Evolutionary conservation across 1,139 yeast species (phyloP).

Genomic region (Candida tetrigidarum): DNA sequence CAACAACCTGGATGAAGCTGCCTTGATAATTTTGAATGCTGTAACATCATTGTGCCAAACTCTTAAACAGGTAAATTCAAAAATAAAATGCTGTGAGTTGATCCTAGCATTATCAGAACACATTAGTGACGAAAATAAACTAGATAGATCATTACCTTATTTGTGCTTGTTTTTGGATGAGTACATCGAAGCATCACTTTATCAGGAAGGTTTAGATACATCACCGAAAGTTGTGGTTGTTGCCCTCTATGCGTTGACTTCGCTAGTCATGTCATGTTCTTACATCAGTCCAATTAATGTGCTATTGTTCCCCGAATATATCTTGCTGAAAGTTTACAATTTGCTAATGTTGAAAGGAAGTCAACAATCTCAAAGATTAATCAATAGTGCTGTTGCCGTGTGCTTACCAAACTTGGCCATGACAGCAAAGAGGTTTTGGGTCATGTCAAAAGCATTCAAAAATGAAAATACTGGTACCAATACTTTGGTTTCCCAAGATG

Average conservation of each 20-base stretch:
- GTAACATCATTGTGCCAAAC: constrained; percentile 70
- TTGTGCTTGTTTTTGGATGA: constrained; percentile 54
- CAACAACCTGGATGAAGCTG: constrained; percentile 46
- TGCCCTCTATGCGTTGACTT: constrained; percentile 61
- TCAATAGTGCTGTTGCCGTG: constrained; percentile 52
- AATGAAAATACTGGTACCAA: constrained; percentile 26
- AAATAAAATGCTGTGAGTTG: constrained; percentile 75
- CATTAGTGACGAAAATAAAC: constrained; percentile 78
- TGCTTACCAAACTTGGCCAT: constrained; percentile 73
- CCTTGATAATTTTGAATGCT: constrained; percentile 65
- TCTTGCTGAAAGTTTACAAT: constrained; percentile 68
- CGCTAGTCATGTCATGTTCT: constrained; percentile 66
- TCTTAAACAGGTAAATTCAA: constrained; percentile 61
- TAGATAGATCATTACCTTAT: constrained; percentile 86
- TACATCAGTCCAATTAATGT: constrained; percentile 76
- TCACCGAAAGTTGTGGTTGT: constrained; percentile 57
- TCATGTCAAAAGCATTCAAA: constrained; percentile 63
- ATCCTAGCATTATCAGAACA: constrained; percentile 77
- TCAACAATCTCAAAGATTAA: constrained; percentile 23
- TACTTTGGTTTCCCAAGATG: constrained; percentile 11
- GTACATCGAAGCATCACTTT: constrained; percentile 23
- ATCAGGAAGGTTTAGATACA: constrained; percentile 9
- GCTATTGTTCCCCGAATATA: constrained; percentile 76
- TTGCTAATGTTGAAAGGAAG: constrained; percentile 32
- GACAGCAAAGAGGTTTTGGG: constrained; percentile 65